Base-by-base conservation (phyloP, 2,329 filamentous ascomycete genomes). In the Fusarium marasasianum region DNA sequence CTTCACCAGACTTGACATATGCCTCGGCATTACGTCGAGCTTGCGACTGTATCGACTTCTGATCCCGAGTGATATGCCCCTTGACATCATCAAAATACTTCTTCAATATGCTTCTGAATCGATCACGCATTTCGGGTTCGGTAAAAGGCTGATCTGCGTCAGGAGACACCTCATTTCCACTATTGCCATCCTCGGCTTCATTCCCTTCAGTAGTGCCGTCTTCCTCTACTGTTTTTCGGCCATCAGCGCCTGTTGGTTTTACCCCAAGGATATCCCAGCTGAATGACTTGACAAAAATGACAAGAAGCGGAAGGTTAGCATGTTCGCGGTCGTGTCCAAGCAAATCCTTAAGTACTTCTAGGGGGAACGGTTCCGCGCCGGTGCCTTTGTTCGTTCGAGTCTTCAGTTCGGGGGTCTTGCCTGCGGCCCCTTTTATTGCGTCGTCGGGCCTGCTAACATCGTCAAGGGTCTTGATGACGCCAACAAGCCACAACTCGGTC, bases 331-430 rank as follows among this genome's bases (percentile, higher is more conserved):
- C 96, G 80, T 98, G 92, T 13, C 95, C 95, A 22, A 99, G 88
- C 74, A 99, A 89, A 80, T 99, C 97, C 84, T 99, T 99, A 45
- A 99, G 86, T n/a, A 98, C 96, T 81, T 99, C 96, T 26, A 99
- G 87, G 8, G 97, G 97, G 76, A 99, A 98, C 1, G 96, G 96
- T 73, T 99, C 96, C 5, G 94, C 89, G 45, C 88, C 90, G 35
- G 89, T 88, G 73, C 91, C 90, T 67, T 91, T 90, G 59, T 85
- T 83, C 31, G 86, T 79, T 68, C 89, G 89, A 76, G 84, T 86
- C 85, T 87, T 93, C 71, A 84, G 82, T 76, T 89, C 90, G 53
- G 85, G 89, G 12, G 87, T 84, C 82, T 95, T 97, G 41, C 88
- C 86, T 45, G 89, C 86, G 6, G 86, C 86, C 82, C 87, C 88